Evolutionary conservation across 345 rosid species (phyloP), one percentile per base, ranked within the genome.

Genomic region (Citrus cavaleriei): DNA sequence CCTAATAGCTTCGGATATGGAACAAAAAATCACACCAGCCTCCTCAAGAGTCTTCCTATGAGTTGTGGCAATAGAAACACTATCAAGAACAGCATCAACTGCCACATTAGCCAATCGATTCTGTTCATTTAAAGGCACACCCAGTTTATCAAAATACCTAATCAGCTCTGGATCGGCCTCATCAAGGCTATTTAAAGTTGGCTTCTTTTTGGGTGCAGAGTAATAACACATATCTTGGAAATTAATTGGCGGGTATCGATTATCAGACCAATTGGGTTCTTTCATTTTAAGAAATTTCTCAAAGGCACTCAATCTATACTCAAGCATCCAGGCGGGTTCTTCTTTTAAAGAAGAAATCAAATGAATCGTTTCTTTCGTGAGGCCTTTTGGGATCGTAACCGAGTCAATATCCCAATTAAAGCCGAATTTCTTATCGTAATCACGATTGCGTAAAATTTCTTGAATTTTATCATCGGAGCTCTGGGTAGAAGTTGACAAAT

Each of bases 311-410:
- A 91, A 78, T 63, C 99, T 88, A 71, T 90, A 88, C 55, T 90
- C 89, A 66, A 95, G 91, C 99, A 93, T 93, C 98, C 99, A 95
- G 54, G 82, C 91, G 18, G 99, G 96, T 81, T 94, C 99, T 8
- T 86, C 93, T 77, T 96, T 96, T 69, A 91, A 75, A 13, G 83
- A 78, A 28, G 97, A 93, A 22, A 96, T 92, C 59, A 78, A 34
- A 22, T 92, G 85, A 57, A 93, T 86, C 0, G 97, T 94, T 46
- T 91, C 97, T 55, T 79, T 85, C 0, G 97, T 86, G 62, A 96
- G 93, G 24, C 98, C 99, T 77, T 91, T 96, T 1, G 95, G 95
- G 81, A 96, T 96, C 10, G 97, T 30, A 79, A 88, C 83, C 3
- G 97, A 94, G 49, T 94, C 97, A 72, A 94, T 89, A 49, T 95